These are phyloP conservation scores for Isabelozyma pseudorhagii DNA, from an alignment of 805 yeast genomes.

Conservation along the genomic window DNA sequence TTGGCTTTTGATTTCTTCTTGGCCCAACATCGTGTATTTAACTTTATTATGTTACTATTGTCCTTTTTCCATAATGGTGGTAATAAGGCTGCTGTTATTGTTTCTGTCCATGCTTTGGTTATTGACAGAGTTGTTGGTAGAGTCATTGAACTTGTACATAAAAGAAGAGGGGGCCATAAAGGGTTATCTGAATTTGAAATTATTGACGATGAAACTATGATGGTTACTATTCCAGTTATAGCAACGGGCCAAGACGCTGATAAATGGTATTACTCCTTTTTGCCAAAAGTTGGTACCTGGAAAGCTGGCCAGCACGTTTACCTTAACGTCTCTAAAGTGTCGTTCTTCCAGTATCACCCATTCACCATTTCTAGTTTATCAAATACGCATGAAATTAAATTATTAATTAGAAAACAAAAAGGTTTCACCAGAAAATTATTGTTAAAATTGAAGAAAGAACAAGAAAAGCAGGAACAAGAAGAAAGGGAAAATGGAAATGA, in stretches of 20 bases:
- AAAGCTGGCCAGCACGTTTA: conserved; percentile 46
- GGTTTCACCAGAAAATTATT: conserved; percentile 43
- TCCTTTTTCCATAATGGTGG: conserved; percentile 40
- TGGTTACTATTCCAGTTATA: conserved; percentile 35
- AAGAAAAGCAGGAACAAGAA: conserved; percentile 13
- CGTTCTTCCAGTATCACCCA: conserved; percentile 42
- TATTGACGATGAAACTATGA: conserved; percentile 39
- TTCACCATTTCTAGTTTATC: conserved; percentile 44
- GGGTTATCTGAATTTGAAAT: conserved; percentile 35
- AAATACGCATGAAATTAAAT: conserved; percentile 33
- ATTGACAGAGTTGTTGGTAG: conserved; percentile 34
- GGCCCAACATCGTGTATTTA: conserved; percentile 39
- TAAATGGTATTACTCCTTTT: conserved; percentile 23
- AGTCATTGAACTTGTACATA: conserved; percentile 29
- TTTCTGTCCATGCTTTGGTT: conserved; percentile 43
- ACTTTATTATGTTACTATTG: conserved; percentile 41
- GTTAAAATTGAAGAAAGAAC: conserved; percentile 19
- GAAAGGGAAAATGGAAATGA: conserved; percentile 6
- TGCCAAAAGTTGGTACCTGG: conserved; percentile 43
- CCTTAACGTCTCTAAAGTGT: conserved; percentile 38
- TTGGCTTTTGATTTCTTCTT: conserved; percentile 43
- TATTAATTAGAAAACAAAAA: conserved; percentile 36
- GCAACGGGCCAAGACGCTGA: conserved; percentile 10
- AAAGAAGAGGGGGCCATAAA: conserved; percentile 32
- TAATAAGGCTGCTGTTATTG: conserved; percentile 28